These are phyloP conservation scores for Globisporangium spinosum DNA, from an alignment of 352 stramenopile species.

Conservation along the genomic window DNA sequence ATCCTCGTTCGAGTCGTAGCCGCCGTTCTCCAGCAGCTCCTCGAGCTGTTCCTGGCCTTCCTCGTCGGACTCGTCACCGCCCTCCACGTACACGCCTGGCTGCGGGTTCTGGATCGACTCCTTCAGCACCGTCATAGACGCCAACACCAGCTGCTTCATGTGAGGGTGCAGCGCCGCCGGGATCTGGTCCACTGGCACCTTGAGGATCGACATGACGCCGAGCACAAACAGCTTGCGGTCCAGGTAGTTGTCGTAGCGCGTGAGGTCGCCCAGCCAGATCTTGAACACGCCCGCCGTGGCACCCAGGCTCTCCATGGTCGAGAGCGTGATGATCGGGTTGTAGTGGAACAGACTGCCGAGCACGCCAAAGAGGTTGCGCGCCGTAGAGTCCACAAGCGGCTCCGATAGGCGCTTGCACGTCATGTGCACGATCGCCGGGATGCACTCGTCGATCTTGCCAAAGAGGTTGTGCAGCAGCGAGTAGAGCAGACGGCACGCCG, in stretches of 20 bases:
- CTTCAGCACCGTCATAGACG: conserved; percentile 82
- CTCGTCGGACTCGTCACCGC: conserved; percentile 47
- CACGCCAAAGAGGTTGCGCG: conserved; percentile 87
- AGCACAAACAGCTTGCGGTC: conserved; percentile 93
- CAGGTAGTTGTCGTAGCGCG: conserved; percentile 78
- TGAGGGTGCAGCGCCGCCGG: conserved; percentile 82
- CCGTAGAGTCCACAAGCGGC: conserved; percentile 63
- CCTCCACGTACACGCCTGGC: conserved; percentile 53
- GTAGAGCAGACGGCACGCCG: conserved; percentile 70
- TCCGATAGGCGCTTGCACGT: conserved; percentile 56
- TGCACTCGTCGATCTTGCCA: conserved; percentile 73
- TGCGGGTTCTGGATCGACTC: conserved; percentile 61
- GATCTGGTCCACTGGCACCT: conserved; percentile 80
- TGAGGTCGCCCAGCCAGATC: conserved; percentile 89
- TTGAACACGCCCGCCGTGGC: conserved; percentile 89
- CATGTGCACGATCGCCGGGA: conserved; percentile 70
- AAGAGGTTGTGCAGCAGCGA: conserved; percentile 85
- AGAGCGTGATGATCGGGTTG: conserved; percentile 88
- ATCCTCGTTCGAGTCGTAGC: conserved; percentile 86
- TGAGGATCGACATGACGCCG: conserved; percentile 89
- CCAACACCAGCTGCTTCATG: conserved; percentile 84
- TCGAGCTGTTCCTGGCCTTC: conserved; percentile 66
- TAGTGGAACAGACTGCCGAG: conserved; percentile 92
- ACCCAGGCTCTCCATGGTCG: conserved; percentile 84
- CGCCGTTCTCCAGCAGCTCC: conserved; percentile 88